Conservation (phyloP, 306 rosid genomes). For the Acacia confusa region DNA sequence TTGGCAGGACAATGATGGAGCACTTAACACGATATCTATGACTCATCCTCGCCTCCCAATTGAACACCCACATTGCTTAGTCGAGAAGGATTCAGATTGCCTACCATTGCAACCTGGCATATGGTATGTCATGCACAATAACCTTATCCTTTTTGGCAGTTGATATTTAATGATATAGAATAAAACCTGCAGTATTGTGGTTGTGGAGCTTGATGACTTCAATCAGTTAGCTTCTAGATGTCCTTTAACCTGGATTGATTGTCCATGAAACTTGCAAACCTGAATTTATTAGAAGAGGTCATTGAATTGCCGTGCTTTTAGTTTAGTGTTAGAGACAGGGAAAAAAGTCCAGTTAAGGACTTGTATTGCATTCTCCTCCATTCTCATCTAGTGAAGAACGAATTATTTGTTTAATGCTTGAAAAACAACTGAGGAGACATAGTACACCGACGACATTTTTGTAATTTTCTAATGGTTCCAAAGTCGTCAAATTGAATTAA, state of each 20-base stretch:
- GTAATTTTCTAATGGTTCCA: neutral
- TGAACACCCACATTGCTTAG: slow-evolving; percentile 72
- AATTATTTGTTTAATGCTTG: neutral
- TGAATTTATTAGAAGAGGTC: neutral
- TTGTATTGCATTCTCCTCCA: neutral
- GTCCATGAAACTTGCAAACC: neutral
- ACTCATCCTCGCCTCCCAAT: slow-evolving; percentile 84
- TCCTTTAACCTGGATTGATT: neutral
- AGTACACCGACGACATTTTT: neutral
- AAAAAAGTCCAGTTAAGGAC: neutral
- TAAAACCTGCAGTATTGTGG: slow-evolving; percentile 1
- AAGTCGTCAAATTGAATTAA: neutral
- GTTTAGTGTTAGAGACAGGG: neutral
- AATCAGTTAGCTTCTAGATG: slow-evolving; percentile 17
- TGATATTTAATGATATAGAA: neutral
- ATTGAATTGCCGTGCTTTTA: neutral
- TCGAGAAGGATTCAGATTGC: slow-evolving; percentile 80
- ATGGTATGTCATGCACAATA: slow-evolving; percentile 38
- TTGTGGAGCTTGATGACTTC: slow-evolving; percentile 20
- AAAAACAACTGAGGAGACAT: neutral
- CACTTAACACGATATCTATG: slow-evolving; percentile 93
- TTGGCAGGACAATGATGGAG: slow-evolving; percentile 98
- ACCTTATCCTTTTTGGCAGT: neutral
- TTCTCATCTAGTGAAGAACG: neutral
- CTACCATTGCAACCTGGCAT: slow-evolving; percentile 82